Evolutionary conservation across 2,329 filamentous ascomycete genomes (phyloP).

Genomic region (Diplodia corticola): DNA sequence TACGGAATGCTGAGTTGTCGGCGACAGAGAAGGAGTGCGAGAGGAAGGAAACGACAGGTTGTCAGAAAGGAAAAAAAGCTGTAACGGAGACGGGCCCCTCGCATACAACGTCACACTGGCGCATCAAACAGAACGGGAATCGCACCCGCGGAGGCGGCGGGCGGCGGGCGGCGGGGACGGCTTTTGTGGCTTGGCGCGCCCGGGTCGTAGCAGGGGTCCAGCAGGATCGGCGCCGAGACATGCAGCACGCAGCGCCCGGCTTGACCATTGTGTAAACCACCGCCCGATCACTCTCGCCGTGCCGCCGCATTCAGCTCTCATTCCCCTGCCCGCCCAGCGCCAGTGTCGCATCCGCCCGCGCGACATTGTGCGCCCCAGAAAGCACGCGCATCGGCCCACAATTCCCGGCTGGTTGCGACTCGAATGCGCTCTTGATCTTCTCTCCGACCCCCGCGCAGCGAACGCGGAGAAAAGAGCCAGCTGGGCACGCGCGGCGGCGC

Average conservation of each 20-base stretch:
- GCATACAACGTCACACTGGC: constrained; percentile 13
- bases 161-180: constrained; percentile 1
- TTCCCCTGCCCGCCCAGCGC: not conserved
- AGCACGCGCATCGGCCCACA: not conserved
- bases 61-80: not conserved
- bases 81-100: not conserved
- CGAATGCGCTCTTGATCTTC: constrained; percentile 15
- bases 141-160: not conserved
- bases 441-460: constrained; percentile 1
- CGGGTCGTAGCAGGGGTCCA: constrained; percentile 3
- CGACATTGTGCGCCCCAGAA: not conserved
- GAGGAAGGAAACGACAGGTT: not conserved
- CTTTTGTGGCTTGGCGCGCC: constrained; percentile 3
- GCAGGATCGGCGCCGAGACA: not conserved
- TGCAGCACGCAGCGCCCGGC: too few species aligned
- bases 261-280: constrained; percentile 5
- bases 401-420: not conserved
- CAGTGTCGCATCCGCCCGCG: not conserved
- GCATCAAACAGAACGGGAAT: not conserved
- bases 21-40: not conserved
- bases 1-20: not conserved
- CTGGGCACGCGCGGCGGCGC: constrained; percentile 10
- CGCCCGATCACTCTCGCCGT: not conserved
- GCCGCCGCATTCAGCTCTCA: not conserved
- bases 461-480: constrained; percentile 21